Evolutionary conservation across 2,329 filamentous ascomycete species (phyloP).

Genomic region (Calcarisporium arbuscula): DNA sequence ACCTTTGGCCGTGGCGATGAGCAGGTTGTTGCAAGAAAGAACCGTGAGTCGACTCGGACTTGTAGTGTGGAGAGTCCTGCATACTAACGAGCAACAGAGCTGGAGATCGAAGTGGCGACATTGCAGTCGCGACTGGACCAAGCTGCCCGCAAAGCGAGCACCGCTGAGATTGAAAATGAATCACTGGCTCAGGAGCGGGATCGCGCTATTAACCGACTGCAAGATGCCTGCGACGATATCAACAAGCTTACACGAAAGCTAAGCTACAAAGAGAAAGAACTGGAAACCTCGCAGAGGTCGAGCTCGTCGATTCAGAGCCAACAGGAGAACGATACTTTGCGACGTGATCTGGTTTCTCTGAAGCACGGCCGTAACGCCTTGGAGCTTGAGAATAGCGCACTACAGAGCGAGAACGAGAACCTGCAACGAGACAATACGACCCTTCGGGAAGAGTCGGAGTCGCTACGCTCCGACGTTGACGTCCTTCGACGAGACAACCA

Average conservation of each 20-base stretch:
- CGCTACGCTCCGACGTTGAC: constrained; percentile 35
- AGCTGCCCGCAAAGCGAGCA: constrained; percentile 53
- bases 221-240: constrained; percentile 53
- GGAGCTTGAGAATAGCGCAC: constrained; percentile 34
- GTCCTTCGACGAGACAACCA: constrained; percentile 36
- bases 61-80: neutral
- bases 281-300: constrained; percentile 35
- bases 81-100: constrained; percentile 29
- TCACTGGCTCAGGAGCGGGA: constrained; percentile 59
- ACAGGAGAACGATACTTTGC: constrained; percentile 30
- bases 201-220: constrained; percentile 55
- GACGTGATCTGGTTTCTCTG: constrained; percentile 33
- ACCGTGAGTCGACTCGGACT: constrained; percentile 37
- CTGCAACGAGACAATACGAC: constrained; percentile 28
- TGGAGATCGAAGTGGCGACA: constrained; percentile 54
- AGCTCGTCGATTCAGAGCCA: constrained; percentile 34
- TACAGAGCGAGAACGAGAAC: constrained; percentile 34
- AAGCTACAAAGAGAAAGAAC: constrained; percentile 33
- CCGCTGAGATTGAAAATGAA: constrained; percentile 58
- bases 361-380: constrained; percentile 30
- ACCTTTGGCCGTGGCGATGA: constrained; percentile 38
- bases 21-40: constrained; percentile 45
- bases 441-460: constrained; percentile 33
- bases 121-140: constrained; percentile 57
- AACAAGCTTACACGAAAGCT: constrained; percentile 41